Evolutionary conservation across 768 basidiomycete genomes (phyloP), one percentile per base, ranked within the genome.

Genomic region (Boletales sp.): DNA sequence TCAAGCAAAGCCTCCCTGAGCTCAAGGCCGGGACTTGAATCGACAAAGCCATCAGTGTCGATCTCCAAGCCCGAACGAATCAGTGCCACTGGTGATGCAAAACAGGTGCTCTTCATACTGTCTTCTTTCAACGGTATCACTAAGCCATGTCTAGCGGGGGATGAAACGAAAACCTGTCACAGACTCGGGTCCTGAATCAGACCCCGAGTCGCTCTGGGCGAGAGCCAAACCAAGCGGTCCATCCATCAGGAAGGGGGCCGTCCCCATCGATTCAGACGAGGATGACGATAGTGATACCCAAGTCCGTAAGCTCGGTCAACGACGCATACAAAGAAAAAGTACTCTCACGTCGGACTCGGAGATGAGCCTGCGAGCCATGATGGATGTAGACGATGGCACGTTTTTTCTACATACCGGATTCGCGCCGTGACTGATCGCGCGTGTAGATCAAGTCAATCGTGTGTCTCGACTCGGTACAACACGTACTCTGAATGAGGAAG

Each of bases 331-430:
- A 21, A 62, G 71, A 44, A 74, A 73, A 59, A 57, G 69, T 40
- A 61, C 50, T 53, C 45, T 65, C 65, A 73, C 56, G 64, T 72
- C 72, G 9, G 78, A 82, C 50, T 70, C 73, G 14, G 79, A 69
- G 55, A 62, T 50, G 54, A 78, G 76, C 39, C 43, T 77, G 42
- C 64, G 65, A n/a, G 84, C 79, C 10, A 77, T 88, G 73, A 87
- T 88, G 86, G 87, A 90, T 44, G 76, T 88, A 47, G 86, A 87
- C 48, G 87, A 89, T 58, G 81, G 87, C 85, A 53, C 14, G 71
- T 59, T 40, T 68, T 21, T 72, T 12, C 60, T 59, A 17, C n/a
- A 39, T 27, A 9, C 21, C 10, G 0, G 9, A 11, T 57, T 64
- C 14, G 59, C 62, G 1, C 3, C 56, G n/a, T 44, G 2, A 31